A percentile compares a stretch with the other conserved stretches of the same genome.
These are phyloP conservation scores for Saturnispora gosingensis DNA, from an alignment of 805 yeast species.

Conservation along the genomic window DNA sequence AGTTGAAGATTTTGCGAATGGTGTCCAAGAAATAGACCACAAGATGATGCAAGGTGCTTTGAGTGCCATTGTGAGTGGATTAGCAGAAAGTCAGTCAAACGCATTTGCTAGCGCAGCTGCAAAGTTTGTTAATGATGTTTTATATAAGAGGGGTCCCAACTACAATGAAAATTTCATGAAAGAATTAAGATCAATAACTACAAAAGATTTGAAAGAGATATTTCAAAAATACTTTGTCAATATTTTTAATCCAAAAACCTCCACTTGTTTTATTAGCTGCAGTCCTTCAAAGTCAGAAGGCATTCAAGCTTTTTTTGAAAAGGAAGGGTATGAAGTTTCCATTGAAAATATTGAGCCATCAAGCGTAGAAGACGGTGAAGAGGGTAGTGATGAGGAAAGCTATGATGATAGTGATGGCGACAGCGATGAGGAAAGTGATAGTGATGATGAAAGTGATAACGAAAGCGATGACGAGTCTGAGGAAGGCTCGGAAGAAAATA, in stretches of 20 bases:
- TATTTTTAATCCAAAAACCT: constrained; percentile 47
- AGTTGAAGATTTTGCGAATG: constrained; percentile 51
- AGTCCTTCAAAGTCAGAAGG: constrained; percentile 54
- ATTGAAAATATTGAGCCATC: constrained; percentile 44
- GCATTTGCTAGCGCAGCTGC: constrained; percentile 53
- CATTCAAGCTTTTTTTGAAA: constrained; percentile 37
- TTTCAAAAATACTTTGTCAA: constrained; percentile 54
- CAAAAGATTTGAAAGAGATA: constrained; percentile 39
- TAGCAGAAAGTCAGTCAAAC: constrained; percentile 64
- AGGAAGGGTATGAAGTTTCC: constrained; percentile 48
- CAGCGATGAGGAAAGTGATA: constrained; percentile 5
- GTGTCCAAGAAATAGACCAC: constrained; percentile 44
- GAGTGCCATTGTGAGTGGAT: constrained; percentile 60
- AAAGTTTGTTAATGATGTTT: constrained; percentile 55
- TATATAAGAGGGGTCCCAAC: constrained; percentile 63
- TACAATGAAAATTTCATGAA: constrained; percentile 47
- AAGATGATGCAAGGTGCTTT: constrained; percentile 62
- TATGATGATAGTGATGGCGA: constrained; percentile 10
- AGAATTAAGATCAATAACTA: constrained; percentile 42
- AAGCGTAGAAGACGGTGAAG: constrained; percentile 20
- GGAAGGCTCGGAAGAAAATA: neutral
- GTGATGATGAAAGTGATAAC: neutral
- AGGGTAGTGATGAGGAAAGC: constrained; percentile 20
- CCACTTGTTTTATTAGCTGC: constrained; percentile 61
- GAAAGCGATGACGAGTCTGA: neutral